Evolutionary conservation across 2,329 filamentous ascomycete species (phyloP), one percentile per base, ranked within the genome.

Genomic region (Rhynchosporium secalis): DNA sequence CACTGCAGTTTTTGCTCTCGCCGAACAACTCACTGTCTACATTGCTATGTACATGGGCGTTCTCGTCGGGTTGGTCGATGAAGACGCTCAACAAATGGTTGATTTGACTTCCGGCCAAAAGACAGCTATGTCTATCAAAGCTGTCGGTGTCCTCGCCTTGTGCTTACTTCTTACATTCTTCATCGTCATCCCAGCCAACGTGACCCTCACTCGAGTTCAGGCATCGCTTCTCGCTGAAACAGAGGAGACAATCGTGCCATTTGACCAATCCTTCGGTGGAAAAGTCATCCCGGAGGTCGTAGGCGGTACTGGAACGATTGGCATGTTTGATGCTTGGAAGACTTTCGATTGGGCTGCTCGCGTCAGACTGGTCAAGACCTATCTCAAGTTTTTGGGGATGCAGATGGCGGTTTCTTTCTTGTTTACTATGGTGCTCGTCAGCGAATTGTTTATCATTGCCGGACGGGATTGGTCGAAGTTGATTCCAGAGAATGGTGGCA

Each of bases 211-310:
- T 68, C 91, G 94, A 66, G 87, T 96, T 41, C 92, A 96, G 74
- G 92, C 93, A 6, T 94, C 91, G 55, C 86, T 96, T 69, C 85
- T 98, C 2, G 85, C 92, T 0, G 88, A 91, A 63, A 87, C 91
- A 20, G 84, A 92, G 68, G 89, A 96, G 77, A 86, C 91, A 31
- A 90, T 97, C 67, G 87, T 98, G 41, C 88, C 91, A 38, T 96
- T 98, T 71, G 94, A 98, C 80, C 90, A 92, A 67, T 88, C 88
- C 36, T 96, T 96, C 72, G 85, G 83, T 66, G 91, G 91, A 69
- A 89, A 87, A 73, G 85, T 94, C 33, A 85, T 88, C 67, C 87
- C 90, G n/a, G 83, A 85, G 63, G 82, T 92, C 56, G 79, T 92
- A n/a, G 87, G 86, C 63, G 91, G 89, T 60, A 84, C 81, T 66